phyloP scores from a whole-genome alignment of 768 basidiomycete genomes.

The Exidia glandulosa region DNA sequence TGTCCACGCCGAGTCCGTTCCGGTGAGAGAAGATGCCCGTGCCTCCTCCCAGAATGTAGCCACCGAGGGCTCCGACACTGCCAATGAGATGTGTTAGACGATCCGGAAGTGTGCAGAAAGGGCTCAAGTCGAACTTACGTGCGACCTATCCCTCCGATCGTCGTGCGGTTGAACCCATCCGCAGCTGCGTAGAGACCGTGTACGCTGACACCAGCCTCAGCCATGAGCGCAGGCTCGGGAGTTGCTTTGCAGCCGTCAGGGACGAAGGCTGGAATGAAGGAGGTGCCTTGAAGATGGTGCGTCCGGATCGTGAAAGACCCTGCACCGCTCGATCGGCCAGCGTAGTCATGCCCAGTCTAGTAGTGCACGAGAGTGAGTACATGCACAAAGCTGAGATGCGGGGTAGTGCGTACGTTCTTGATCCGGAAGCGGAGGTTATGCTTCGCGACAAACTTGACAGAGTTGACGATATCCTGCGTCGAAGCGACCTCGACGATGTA shows the following conservation, averaged over 20 bases:
- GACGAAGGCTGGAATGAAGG: neutral
- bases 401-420: neutral
- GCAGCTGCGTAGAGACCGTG: neutral
- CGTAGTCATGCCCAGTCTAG: neutral
- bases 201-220: neutral
- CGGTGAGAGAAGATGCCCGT: neutral
- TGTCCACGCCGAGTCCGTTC: neutral
- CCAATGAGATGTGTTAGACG: neutral
- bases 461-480: neutral
- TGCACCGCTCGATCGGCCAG: neutral
- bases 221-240: neutral
- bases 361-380: neutral
- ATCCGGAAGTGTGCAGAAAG: neutral
- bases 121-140: neutral
- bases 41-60: neutral
- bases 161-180: neutral
- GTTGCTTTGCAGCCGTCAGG: neutral
- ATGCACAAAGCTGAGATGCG: neutral
- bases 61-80: neutral
- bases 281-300: neutral
- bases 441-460: neutral
- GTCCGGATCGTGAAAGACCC: neutral
- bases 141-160: neutral
- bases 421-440: neutral
- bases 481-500: neutral